Conservation (phyloP, 2,329 filamentous ascomycete genomes). For the Fusarium irregulare region DNA sequence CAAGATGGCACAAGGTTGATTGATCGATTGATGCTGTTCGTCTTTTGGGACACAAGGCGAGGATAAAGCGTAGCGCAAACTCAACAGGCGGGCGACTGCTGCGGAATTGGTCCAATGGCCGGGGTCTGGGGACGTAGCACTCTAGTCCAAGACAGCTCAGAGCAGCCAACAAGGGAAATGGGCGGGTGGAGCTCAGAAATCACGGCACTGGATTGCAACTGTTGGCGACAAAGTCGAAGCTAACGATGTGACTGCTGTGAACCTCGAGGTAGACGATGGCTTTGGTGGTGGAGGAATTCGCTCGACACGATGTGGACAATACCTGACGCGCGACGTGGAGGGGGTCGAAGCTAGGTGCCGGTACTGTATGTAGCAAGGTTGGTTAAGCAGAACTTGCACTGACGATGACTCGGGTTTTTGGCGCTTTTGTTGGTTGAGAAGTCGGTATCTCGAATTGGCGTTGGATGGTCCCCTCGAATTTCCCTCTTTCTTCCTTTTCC, state of each 20-base stretch:
- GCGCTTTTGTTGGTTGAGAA: slow-evolving; percentile 2
- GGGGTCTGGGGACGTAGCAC: slow-evolving; percentile 45
- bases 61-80: slow-evolving; percentile 44
- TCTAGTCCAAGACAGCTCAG: slow-evolving; percentile 42
- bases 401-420: background rate
- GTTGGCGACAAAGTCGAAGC: slow-evolving; percentile 42
- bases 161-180: slow-evolving; percentile 26
- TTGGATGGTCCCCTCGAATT: background rate
- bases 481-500: background rate
- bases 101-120: slow-evolving; percentile 45
- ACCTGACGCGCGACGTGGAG: slow-evolving; percentile 36
- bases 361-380: slow-evolving; percentile 36
- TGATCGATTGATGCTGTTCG: slow-evolving; percentile 32
- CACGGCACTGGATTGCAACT: slow-evolving; percentile 51
- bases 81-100: slow-evolving; percentile 42
- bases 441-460: slow-evolving; percentile 4
- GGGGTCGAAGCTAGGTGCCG: slow-evolving; percentile 32
- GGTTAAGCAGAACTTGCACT: slow-evolving; percentile 20
- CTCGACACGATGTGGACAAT: slow-evolving; percentile 40
- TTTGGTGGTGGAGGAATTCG: slow-evolving; percentile 22
- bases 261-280: slow-evolving; percentile 24
- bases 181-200: slow-evolving; percentile 45
- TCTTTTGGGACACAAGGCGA: slow-evolving; percentile 29
- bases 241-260: slow-evolving; percentile 38
- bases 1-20: slow-evolving; percentile 22